These are phyloP conservation scores for Lithospermum erythrorhizon DNA, from an alignment of 257 asterid genomes.

Conservation along the genomic window DNA sequence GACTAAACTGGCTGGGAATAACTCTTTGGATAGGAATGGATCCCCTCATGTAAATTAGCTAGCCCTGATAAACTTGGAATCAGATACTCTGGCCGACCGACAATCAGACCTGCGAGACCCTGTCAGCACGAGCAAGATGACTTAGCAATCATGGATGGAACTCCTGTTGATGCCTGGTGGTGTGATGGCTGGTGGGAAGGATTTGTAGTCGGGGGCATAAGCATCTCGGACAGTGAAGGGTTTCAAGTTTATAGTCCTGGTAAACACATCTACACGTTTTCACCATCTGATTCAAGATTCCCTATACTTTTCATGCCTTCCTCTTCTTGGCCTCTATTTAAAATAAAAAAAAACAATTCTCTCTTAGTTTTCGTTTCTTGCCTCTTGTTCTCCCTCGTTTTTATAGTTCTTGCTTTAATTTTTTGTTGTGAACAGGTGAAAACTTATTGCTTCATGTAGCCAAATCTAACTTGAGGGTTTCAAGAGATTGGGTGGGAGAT, in stretches of 20 bases:
- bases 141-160: slow-evolving; percentile 48
- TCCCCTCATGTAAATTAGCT: slow-evolving; percentile 61
- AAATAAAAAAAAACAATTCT: no score
- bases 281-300: background rate
- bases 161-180: slow-evolving; percentile 94
- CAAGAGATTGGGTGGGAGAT: slow-evolving; percentile 85
- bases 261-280: slow-evolving; percentile 14
- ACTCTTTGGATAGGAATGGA: slow-evolving; percentile 57
- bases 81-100: slow-evolving; percentile 55
- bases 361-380: background rate
- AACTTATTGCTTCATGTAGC: slow-evolving; percentile 43
- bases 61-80: slow-evolving; percentile 72
- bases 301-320: background rate
- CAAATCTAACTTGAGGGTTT: slow-evolving; percentile 46
- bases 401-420: slow-evolving; percentile 1
- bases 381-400: background rate
- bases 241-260: slow-evolving; percentile 73
- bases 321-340: background rate
- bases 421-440: slow-evolving; percentile 35
- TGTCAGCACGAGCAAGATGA: slow-evolving; percentile 20
- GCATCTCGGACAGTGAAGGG: slow-evolving; percentile 26
- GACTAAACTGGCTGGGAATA: background rate
- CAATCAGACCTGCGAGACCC: slow-evolving; percentile 58
- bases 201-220: slow-evolving; percentile 30
- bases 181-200: slow-evolving; percentile 99